Evolutionary conservation across 768 basidiomycete species (phyloP), one percentile per base, ranked within the genome.

Genomic region (Sistotremastrum suecicum): DNA sequence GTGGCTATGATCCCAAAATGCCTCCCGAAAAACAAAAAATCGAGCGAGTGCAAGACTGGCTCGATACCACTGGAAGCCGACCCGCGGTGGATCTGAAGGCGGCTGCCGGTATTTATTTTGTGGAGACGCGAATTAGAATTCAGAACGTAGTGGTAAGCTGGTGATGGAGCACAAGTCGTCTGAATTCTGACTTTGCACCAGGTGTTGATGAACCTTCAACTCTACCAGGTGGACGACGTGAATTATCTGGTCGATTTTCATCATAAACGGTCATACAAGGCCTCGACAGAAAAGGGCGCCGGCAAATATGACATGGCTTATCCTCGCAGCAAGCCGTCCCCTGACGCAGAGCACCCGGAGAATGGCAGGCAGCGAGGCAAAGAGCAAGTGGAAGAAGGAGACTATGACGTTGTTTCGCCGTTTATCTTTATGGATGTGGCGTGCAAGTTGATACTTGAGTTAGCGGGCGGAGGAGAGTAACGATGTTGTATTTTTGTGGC

Each of bases 161-260:
- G 6, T 37, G 2, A 9, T 10, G 20, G 20, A 20, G 20, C 20
- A 20, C 20, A 20, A 20, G 20, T 20, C 20, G 20, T 20, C 20
- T 20, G 20, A 31, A 41, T 46, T 40, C 29, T 41, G 45, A 32
- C 41, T 44, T 42, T 29, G 43, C 10, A 29, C 31, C 56, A 92
- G 90, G 79, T 95, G 5, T 69, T 95, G 34, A 97, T 97, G 91
- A 95, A 99, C 62, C 74, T 99, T 1, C 91, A 97, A 55, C 74
- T 98, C 36, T 99, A 98, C 61, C 85, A 88, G 72, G 89, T 99
- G 12, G 94, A 99, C 59, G 80, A 80, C 28, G 79, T 81, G 60
- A 97, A 97, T 64, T 98, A 97, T 63, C 75, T 99, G 31, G 95
- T 99, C 47, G 94, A 98, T 60, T 99, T 99, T 65, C 83, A 95